Evolutionary conservation across 148 eudicot species (phyloP), one percentile per base, ranked within the genome.

Genomic region (Fagopyrum homotropicum): DNA sequence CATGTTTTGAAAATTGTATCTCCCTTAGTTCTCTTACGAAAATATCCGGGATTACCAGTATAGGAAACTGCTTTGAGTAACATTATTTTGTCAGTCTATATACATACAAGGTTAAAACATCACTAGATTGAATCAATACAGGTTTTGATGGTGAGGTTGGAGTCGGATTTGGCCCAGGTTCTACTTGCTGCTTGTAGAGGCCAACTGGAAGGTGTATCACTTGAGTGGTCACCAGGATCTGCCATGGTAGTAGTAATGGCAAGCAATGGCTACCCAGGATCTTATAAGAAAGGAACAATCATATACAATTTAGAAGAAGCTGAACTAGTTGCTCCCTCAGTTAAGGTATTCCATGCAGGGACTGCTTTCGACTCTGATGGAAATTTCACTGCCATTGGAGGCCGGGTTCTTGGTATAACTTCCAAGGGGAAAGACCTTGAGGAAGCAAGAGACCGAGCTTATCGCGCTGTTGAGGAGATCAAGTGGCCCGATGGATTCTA

Each of bases 231-330:
- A 6, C 86, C 86, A 2, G 98, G 92, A 9, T 91, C 96, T 0
- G 96, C 98, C 54, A 91, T 94, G 98, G 96, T 91, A 10, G 97
- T 94, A 70, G 98, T 94, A 51, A 91, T 94, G 98, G 98, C 98
- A 47, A 94, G 98, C 77, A 84, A 91, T 1, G 98, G 98, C 60
- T 94, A 94, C 82, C 97, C 98, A 12, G 96, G 97, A 45, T 88
- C 72, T 76, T 94, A 94, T n/a, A 77, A 84, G 44, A 94, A 91
- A 77, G 97, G 97, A 63, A 85, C 86, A n/a, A 80, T 87, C 52
- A 91, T 94, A 66, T 76, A 46, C 56, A 87, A 91, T 73, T 63
- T 91, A 19, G 88, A 87, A 70, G 85, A 81, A 76, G 97, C 98
- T 29, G 98, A 94, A 70, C 76, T 76, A 47, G 87, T 80, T 12